Conservation (phyloP, 331 rosid species). For the Rhamnella rubrinervis region DNA sequence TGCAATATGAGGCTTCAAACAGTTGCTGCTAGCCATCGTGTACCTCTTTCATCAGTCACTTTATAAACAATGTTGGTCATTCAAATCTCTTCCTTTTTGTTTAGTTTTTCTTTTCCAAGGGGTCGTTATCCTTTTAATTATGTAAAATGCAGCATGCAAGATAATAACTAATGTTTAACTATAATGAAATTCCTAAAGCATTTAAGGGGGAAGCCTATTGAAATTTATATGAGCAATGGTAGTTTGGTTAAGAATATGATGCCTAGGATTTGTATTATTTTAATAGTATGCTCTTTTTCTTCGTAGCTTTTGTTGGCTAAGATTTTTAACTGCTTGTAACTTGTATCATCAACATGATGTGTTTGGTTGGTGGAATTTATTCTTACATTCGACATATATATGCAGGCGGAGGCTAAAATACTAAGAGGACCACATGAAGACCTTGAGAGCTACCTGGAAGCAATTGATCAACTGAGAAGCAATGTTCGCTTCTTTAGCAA, state of each 20-base stretch:
- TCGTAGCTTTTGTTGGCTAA: neutral
- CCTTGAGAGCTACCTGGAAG: slow-evolving; percentile 86
- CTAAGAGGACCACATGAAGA: slow-evolving; percentile 95
- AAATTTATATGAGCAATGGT: too few species aligned
- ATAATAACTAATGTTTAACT: too few species aligned
- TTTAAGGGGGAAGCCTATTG: too few species aligned
- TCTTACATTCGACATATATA: slow-evolving; percentile 16
- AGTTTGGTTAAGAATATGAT: neutral
- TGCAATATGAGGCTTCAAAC: too few species aligned
- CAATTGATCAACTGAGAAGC: slow-evolving; percentile 70
- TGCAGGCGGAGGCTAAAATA: slow-evolving; percentile 97
- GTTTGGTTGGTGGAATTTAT: slow-evolving; percentile 9
- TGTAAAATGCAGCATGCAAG: neutral
- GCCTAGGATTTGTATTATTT: neutral
- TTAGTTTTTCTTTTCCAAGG: too few species aligned
- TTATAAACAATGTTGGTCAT: too few species aligned
- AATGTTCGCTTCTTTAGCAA: slow-evolving; percentile 58
- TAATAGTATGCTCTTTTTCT: neutral
- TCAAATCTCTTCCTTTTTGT: too few species aligned
- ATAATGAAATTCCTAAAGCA: too few species aligned
- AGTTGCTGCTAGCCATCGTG: too few species aligned
- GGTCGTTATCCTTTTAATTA: too few species aligned
- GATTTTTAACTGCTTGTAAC: neutral
- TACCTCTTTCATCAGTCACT: too few species aligned
- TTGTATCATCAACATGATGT: neutral